A percentile compares a stretch with the other conserved stretches of the same genome.
Conservation (phyloP, 2,329 filamentous ascomycete genomes). For the Botrytis sinoallii region DNA sequence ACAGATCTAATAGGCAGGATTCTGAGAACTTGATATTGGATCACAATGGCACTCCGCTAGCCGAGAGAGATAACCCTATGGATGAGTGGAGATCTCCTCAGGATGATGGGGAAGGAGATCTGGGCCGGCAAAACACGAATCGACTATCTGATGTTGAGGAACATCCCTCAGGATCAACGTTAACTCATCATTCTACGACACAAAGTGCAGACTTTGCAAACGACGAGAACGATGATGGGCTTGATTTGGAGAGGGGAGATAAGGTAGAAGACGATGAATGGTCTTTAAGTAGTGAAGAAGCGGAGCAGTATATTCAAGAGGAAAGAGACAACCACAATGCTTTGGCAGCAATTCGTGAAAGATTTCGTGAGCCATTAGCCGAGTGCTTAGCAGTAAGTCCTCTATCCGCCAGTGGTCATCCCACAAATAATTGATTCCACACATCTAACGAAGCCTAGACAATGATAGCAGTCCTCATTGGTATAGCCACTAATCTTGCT, state of each 20-base stretch:
- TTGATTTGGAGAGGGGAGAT: slow-evolving; percentile 16
- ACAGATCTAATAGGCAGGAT: slow-evolving; percentile 11
- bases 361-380: slow-evolving; percentile 49
- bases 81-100: slow-evolving; percentile 19
- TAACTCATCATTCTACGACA: neutral
- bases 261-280: slow-evolving; percentile 16
- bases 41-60: slow-evolving; percentile 12
- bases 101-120: neutral
- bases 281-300: slow-evolving; percentile 23
- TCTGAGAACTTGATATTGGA: slow-evolving; percentile 3
- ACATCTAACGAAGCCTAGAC: slow-evolving; percentile 16
- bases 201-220: slow-evolving; percentile 2
- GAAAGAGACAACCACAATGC: slow-evolving; percentile 9
- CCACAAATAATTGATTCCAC: neutral
- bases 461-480: slow-evolving; percentile 39
- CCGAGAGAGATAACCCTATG: slow-evolving; percentile 22
- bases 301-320: slow-evolving; percentile 23
- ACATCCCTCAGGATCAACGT: neutral
- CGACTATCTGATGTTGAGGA: slow-evolving; percentile 14
- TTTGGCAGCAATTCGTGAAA: slow-evolving; percentile 47
- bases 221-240: neutral
- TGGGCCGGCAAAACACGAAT: slow-evolving; percentile 1
- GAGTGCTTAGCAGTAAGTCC: slow-evolving; percentile 45
- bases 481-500: slow-evolving; percentile 47
- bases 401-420: neutral